Percentiles rank a stretch among this genome's conserved stretches.
Conservation (phyloP, 306 rosid genomes). For the apple (Malus domestica) region DNA sequence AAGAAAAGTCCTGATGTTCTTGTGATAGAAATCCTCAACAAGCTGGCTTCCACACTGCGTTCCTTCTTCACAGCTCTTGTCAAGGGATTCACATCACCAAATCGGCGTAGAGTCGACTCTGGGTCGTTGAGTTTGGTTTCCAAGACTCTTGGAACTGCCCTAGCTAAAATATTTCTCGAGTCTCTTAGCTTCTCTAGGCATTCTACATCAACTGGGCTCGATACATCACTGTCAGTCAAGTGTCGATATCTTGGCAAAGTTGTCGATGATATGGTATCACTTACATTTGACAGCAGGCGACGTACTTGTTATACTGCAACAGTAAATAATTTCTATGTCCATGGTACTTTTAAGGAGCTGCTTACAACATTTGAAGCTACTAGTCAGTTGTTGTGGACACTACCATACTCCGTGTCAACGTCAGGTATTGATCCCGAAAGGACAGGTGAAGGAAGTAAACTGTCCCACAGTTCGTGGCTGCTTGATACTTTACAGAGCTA, state of each 20-base stretch:
- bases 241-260: slow-evolving; percentile 95
- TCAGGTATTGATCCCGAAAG: slow-evolving; percentile 51
- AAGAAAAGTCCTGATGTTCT: slow-evolving; percentile 95
- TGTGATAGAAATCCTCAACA: slow-evolving; percentile 68
- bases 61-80: slow-evolving; percentile 89
- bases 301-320: slow-evolving; percentile 77
- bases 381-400: slow-evolving; percentile 89
- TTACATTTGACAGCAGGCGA: slow-evolving; percentile 78
- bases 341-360: slow-evolving; percentile 86
- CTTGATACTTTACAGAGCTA: slow-evolving; percentile 87
- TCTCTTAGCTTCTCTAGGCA: slow-evolving; percentile 85
- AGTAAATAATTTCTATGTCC: slow-evolving; percentile 89
- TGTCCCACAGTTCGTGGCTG: slow-evolving; percentile 74
- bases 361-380: slow-evolving; percentile 95
- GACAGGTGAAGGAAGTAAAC: slow-evolving; percentile 59
- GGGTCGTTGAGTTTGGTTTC: slow-evolving; percentile 79
- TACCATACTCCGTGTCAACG: slow-evolving; percentile 50
- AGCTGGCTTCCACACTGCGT: slow-evolving; percentile 76
- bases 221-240: slow-evolving; percentile 65
- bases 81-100: slow-evolving; percentile 86
- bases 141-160: slow-evolving; percentile 83
- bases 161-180: slow-evolving; percentile 78
- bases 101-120: slow-evolving; percentile 85
- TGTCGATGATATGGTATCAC: slow-evolving; percentile 84
- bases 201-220: slow-evolving; percentile 58